phyloP scores from a whole-genome alignment of 352 stramenopile genomes.

The Phytophthora aleatoria region DNA sequence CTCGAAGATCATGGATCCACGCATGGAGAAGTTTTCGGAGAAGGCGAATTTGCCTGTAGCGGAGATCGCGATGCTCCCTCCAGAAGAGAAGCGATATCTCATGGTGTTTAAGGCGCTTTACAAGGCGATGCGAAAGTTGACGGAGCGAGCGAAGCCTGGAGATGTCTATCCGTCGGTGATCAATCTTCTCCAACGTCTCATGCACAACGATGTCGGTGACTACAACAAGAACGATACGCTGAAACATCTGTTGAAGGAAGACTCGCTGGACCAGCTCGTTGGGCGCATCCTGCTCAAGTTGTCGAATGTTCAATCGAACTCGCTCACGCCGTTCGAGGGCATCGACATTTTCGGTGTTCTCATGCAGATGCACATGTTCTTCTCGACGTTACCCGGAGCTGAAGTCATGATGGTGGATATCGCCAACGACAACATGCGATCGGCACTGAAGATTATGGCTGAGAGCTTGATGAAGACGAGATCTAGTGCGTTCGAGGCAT shows the following conservation, averaged over 20 bases:
- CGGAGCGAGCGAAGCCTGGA: slow-evolving; percentile 60
- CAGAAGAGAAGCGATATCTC: slow-evolving; percentile 64
- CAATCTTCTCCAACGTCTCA: slow-evolving; percentile 78
- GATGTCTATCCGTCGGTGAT: slow-evolving; percentile 82
- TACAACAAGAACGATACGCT: slow-evolving; percentile 76
- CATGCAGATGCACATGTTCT: slow-evolving; percentile 90
- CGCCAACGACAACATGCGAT: slow-evolving; percentile 79
- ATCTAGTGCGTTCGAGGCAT: slow-evolving; percentile 53
- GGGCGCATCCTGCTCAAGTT: slow-evolving; percentile 75
- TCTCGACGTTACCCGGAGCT: slow-evolving; percentile 67
- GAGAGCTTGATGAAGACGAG: slow-evolving; percentile 64
- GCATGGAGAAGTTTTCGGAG: slow-evolving; percentile 63
- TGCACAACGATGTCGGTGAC: slow-evolving; percentile 79
- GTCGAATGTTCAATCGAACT: slow-evolving; percentile 57
- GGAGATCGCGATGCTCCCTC: slow-evolving; percentile 45
- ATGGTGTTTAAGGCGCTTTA: slow-evolving; percentile 77
- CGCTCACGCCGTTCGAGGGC: slow-evolving; percentile 69
- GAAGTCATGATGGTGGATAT: slow-evolving; percentile 76
- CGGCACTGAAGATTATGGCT: slow-evolving; percentile 68
- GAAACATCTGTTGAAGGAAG: slow-evolving; percentile 76
- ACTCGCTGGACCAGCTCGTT: slow-evolving; percentile 81
- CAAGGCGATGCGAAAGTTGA: slow-evolving; percentile 61
- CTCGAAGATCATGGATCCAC: slow-evolving; percentile 73
- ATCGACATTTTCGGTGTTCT: slow-evolving; percentile 85
- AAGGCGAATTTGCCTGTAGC: slow-evolving; percentile 43